Percentiles rank a stretch among this genome's conserved stretches.
These are phyloP conservation scores for Leccinum fibrillosum DNA, from an alignment of 768 basidiomycete species.

Conservation along the genomic window DNA sequence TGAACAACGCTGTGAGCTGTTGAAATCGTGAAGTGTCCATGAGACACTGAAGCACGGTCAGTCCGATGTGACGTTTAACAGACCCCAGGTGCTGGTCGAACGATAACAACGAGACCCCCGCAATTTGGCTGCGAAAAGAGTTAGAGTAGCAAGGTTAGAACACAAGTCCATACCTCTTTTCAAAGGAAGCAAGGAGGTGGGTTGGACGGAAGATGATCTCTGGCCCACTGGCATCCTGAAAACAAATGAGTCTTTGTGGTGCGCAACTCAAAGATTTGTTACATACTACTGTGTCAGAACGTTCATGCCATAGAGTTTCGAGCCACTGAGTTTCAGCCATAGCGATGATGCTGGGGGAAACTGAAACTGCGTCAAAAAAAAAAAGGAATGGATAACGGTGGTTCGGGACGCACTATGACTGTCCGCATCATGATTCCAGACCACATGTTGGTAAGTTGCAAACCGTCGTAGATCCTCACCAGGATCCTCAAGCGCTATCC, in stretches of 20 bases:
- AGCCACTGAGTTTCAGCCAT: conserved; percentile 49
- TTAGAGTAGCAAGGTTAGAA: neutral
- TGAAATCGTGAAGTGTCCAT: conserved; percentile 36
- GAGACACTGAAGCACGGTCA: conserved; percentile 40
- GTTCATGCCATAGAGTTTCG: conserved; percentile 43
- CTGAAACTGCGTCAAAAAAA: conserved; percentile 22
- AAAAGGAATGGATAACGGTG: neutral
- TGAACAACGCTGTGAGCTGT: conserved; percentile 41
- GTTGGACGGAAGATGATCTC: conserved; percentile 43
- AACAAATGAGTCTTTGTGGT: conserved; percentile 1
- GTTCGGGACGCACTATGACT: conserved; percentile 35
- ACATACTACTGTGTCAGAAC: conserved; percentile 9
- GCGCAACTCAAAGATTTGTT: neutral
- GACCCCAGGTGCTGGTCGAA: conserved; percentile 37
- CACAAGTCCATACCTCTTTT: conserved; percentile 37
- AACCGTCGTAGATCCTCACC: conserved; percentile 42
- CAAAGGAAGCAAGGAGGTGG: conserved; percentile 36
- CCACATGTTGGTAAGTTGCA: conserved; percentile 52
- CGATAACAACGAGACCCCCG: conserved; percentile 37
- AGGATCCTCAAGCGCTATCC: conserved; percentile 34
- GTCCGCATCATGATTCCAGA: conserved; percentile 45
- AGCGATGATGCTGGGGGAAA: conserved; percentile 28
- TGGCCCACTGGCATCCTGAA: conserved; percentile 33
- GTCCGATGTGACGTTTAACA: conserved; percentile 37
- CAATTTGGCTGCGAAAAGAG: conserved; percentile 37